Evolutionary conservation across 805 yeast species (phyloP).

Genomic region (Candida glaebosa): DNA sequence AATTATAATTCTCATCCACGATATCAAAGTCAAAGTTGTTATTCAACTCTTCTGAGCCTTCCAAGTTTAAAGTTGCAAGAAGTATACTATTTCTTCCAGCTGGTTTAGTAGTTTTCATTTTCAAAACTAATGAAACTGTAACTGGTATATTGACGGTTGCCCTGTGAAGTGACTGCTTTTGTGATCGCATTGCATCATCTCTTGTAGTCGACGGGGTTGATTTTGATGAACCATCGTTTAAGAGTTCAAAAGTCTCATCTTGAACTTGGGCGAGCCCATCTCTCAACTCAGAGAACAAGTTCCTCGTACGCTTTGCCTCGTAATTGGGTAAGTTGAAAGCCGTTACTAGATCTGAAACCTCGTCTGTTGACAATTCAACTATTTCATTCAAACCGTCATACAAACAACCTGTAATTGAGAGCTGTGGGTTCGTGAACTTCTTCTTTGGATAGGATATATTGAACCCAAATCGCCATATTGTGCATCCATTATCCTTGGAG

Average conservation of each 20-base stretch:
- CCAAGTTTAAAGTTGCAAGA: constrained; percentile 47
- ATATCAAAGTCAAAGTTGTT: constrained; percentile 8
- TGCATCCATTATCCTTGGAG: constrained; percentile 8
- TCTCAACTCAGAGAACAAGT: constrained; percentile 1
- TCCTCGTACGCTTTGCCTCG: not conserved
- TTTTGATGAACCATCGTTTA: not conserved
- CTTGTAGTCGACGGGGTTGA: not conserved
- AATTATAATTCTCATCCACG: constrained; percentile 14
- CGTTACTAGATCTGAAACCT: not conserved
- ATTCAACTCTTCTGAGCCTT: constrained; percentile 40
- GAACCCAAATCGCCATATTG: constrained; percentile 28
- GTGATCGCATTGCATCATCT: not conserved
- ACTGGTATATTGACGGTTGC: constrained; percentile 22
- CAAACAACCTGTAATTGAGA: constrained; percentile 19
- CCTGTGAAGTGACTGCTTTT: not conserved
- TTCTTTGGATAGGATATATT: constrained; percentile 29
- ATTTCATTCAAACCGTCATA: constrained; percentile 8
- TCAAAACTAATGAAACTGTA: constrained; percentile 39
- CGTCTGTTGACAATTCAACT: not conserved
- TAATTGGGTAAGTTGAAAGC: not conserved
- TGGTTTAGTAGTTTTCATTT: constrained; percentile 45
- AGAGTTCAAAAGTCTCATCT: not conserved
- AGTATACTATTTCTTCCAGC: constrained; percentile 44
- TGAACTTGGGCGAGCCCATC: not conserved
- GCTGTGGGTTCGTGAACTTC: constrained; percentile 23